Evolutionary conservation across 2,329 filamentous ascomycete species (phyloP).

Genomic region (Colletotrichum sp.): DNA sequence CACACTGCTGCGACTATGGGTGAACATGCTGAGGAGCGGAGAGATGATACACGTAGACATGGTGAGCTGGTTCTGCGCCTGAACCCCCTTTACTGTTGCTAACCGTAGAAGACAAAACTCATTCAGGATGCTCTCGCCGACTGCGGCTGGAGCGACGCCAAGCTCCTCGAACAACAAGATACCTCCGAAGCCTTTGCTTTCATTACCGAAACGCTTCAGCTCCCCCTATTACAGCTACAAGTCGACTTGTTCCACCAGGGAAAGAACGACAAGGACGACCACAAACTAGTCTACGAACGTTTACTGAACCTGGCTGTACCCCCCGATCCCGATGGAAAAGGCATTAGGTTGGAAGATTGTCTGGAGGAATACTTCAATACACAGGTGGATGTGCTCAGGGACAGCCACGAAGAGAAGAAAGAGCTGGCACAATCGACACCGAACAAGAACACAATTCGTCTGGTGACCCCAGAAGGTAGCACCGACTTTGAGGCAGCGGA

Average conservation of each 20-base stretch:
- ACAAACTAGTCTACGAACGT: constrained; percentile 93
- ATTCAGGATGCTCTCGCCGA: constrained; percentile 82
- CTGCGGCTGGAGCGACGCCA: constrained; percentile 89
- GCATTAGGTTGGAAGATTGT: constrained; percentile 86
- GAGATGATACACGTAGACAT: constrained; percentile 86
- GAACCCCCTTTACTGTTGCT: constrained; percentile 21
- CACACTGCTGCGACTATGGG: constrained; percentile 85
- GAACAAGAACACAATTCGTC: constrained; percentile 35
- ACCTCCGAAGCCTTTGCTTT: constrained; percentile 95
- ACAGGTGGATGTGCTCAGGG: constrained; percentile 84
- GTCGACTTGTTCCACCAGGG: constrained; percentile 96
- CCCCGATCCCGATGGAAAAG: constrained; percentile 70
- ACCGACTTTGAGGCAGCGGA: constrained; percentile 31
- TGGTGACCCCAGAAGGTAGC: constrained; percentile 37
- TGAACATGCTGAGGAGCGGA: constrained; percentile 87
- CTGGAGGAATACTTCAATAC: constrained; percentile 96
- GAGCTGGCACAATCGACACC: constrained; percentile 32
- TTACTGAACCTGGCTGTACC: constrained; percentile 92
- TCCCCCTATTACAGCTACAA: constrained; percentile 88
- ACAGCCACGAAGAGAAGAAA: constrained; percentile 63
- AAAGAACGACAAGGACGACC: constrained; percentile 83
- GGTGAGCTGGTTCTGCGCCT: constrained; percentile 52
- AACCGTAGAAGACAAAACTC: constrained; percentile 69
- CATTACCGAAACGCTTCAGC: constrained; percentile 86
- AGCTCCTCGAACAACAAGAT: constrained; percentile 83